phyloP scores from a whole-genome alignment of 2,329 filamentous ascomycete genomes.

The Cladobotryum protrusum region DNA sequence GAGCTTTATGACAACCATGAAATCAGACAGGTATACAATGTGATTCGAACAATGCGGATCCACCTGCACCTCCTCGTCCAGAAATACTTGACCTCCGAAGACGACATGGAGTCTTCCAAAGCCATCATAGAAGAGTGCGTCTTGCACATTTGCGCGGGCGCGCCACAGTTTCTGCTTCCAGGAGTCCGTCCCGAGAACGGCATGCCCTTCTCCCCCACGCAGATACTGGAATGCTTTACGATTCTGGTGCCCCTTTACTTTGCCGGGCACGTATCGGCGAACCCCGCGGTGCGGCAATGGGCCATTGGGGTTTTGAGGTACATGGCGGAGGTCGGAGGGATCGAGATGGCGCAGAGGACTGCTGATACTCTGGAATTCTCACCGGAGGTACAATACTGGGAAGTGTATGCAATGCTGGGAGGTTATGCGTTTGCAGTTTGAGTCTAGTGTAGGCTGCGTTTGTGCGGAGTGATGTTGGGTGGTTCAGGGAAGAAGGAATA shows the following conservation, averaged over 20 bases:
- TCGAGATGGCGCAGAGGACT: slow-evolving; percentile 13
- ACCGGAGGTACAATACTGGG: slow-evolving; percentile 15
- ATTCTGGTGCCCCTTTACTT: slow-evolving; percentile 17
- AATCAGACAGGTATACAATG: slow-evolving; percentile 19
- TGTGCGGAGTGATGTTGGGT: too few species aligned
- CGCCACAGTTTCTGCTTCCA: slow-evolving; percentile 16
- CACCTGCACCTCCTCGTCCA: slow-evolving; percentile 13
- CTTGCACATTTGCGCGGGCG: slow-evolving; percentile 14
- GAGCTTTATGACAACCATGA: slow-evolving; percentile 17
- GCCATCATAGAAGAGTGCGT: slow-evolving; percentile 6
- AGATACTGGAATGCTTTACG: slow-evolving; percentile 16
- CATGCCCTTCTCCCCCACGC: slow-evolving; percentile 14
- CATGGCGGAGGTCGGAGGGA: slow-evolving; percentile 15
- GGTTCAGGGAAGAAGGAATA: too few species aligned
- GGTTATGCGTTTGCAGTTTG: slow-evolving; percentile 21
- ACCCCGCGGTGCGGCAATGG: slow-evolving; percentile 11
- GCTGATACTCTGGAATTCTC: slow-evolving; percentile 9
- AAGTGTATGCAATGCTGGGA: slow-evolving; percentile 19
- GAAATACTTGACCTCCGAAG: not conserved
- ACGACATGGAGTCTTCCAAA: not conserved
- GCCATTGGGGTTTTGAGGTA: slow-evolving; percentile 9
- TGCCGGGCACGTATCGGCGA: slow-evolving; percentile 11
- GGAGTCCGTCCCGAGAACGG: slow-evolving; percentile 5
- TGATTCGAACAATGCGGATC: slow-evolving; percentile 16
- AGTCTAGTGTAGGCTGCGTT: too few species aligned